These are phyloP conservation scores for Epichloe coenophiala DNA, from an alignment of 2,329 filamentous ascomycete species.

Conservation along the genomic window DNA sequence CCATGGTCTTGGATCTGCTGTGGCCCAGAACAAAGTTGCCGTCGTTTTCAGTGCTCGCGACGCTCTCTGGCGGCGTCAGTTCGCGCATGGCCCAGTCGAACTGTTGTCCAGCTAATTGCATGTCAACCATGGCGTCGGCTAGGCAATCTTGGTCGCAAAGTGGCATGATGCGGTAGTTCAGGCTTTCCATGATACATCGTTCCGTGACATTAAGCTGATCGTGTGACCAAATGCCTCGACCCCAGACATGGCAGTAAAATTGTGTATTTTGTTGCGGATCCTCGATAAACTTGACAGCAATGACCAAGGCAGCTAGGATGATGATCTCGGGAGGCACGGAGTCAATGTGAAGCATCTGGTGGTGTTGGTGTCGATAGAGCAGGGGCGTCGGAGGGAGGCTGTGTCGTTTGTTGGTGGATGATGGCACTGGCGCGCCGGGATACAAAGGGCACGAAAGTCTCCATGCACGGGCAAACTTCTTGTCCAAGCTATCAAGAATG, in stretches of 20 bases:
- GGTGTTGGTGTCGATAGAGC: slow-evolving; percentile 20
- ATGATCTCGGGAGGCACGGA: slow-evolving; percentile 49
- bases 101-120: slow-evolving; percentile 41
- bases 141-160: slow-evolving; percentile 43
- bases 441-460: slow-evolving; percentile 42
- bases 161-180: slow-evolving; percentile 49
- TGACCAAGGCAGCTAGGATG: slow-evolving; percentile 46
- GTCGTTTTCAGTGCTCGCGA: slow-evolving; percentile 13
- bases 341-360: slow-evolving; percentile 50
- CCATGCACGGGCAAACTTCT: slow-evolving; percentile 49
- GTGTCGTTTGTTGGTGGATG: slow-evolving; percentile 28
- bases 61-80: slow-evolving; percentile 17
- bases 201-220: slow-evolving; percentile 52
- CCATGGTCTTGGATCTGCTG: slow-evolving; percentile 23
- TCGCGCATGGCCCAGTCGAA: slow-evolving; percentile 14
- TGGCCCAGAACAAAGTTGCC: slow-evolving; percentile 18
- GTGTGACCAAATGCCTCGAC: slow-evolving; percentile 40
- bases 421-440: slow-evolving; percentile 12
- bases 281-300: slow-evolving; percentile 53
- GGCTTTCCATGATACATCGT: slow-evolving; percentile 48
- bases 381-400: slow-evolving; percentile 30
- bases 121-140: slow-evolving; percentile 46
- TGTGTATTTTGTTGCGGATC: slow-evolving; percentile 41
- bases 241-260: slow-evolving; percentile 42
- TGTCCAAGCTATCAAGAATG: slow-evolving; percentile 51